A percentile compares a stretch with the other conserved stretches of the same genome.
These are phyloP conservation scores for Fusarium globosum DNA, from an alignment of 2,329 filamentous ascomycete species.

Conservation along the genomic window DNA sequence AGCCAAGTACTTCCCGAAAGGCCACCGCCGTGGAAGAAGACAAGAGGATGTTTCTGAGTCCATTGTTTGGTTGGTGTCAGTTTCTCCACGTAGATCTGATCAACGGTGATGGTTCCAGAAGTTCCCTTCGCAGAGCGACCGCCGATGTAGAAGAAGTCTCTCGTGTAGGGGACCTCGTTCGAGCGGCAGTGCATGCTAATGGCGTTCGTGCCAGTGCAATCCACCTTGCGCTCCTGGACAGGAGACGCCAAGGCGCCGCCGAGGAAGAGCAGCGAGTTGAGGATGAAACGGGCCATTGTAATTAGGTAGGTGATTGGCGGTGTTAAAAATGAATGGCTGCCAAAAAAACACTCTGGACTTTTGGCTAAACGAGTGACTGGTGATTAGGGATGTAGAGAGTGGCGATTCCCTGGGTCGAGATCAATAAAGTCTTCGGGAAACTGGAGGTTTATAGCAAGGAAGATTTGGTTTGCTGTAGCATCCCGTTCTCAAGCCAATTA, in stretches of 20 bases:
- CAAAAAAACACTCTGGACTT: not conserved
- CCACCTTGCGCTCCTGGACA: not conserved
- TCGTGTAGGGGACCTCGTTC: slow-evolving; percentile 17
- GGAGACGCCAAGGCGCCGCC: slow-evolving; percentile 5
- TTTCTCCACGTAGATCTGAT: slow-evolving; percentile 38
- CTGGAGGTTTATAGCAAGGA: not conserved
- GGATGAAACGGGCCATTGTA: slow-evolving; percentile 22
- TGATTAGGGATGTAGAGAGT: not conserved
- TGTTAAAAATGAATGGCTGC: not conserved
- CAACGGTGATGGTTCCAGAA: slow-evolving; percentile 28
- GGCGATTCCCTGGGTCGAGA: not conserved
- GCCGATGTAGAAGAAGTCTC: slow-evolving; percentile 36
- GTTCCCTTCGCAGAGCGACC: slow-evolving; percentile 8
- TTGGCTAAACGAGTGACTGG: not conserved
- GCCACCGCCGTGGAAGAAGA: slow-evolving; percentile 38
- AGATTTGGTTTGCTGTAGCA: not conserved
- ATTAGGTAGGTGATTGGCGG: not conserved
- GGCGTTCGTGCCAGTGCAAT: slow-evolving; percentile 26
- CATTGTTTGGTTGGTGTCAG: not conserved
- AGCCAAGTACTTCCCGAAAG: slow-evolving; percentile 35
- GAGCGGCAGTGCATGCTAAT: slow-evolving; percentile 27
- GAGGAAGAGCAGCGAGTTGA: slow-evolving; percentile 19
- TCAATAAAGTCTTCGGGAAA: not conserved
- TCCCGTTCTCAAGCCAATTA: not conserved
- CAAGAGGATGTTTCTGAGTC: slow-evolving; percentile 22